Evolutionary conservation across 176 grass and related monocot species (phyloP), one percentile per base, ranked within the genome.

Genomic region (Phragmites australis): DNA sequence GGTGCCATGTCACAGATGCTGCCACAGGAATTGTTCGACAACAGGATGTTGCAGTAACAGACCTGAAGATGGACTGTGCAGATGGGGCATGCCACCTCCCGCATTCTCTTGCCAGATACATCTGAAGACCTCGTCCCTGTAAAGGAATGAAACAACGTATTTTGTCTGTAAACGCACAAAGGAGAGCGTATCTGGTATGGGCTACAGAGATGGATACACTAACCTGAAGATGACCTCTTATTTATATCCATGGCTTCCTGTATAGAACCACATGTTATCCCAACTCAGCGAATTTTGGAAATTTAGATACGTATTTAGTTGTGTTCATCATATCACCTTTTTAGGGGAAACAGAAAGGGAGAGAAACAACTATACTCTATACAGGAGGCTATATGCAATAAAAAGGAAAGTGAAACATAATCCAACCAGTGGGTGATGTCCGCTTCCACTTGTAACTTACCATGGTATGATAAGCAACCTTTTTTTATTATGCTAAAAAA

Each of bases 191-290:
- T 44, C 10, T 63, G 61, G 66, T 64, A 79, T 26, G 10, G 5
- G 3, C 61, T 26, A 17, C 1, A 34, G 14, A 39, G 59, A 58
- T 31, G 21, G 22, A 41, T 49, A 39, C 8, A 76, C 79, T 77
- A 68, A 93, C 95, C 95, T 91, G 92, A 91, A 49, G 91, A 89
- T 57, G 94, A 91, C 40, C 89, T 99, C 30, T 87, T 91, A 55
- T 99, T 99, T 91, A 83, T 95, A 43, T 99, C 92, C 96, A 99
- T 95, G 18, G 90, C 96, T 85, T 99, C 96, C 96, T 99, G 84
- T 70, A 82, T 15, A 78, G 79, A 77, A 78, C 52, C 41, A 78
- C 46, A 66, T 17, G 69, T 62, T 19, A 14, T 79, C 40, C 19
- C 12, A 21, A 23, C 70, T 81, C 71, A 81, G 76, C 51, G 63